Evolutionary conservation across 2,329 filamentous ascomycete species (phyloP).

Genomic region (Epichloe sp.): DNA sequence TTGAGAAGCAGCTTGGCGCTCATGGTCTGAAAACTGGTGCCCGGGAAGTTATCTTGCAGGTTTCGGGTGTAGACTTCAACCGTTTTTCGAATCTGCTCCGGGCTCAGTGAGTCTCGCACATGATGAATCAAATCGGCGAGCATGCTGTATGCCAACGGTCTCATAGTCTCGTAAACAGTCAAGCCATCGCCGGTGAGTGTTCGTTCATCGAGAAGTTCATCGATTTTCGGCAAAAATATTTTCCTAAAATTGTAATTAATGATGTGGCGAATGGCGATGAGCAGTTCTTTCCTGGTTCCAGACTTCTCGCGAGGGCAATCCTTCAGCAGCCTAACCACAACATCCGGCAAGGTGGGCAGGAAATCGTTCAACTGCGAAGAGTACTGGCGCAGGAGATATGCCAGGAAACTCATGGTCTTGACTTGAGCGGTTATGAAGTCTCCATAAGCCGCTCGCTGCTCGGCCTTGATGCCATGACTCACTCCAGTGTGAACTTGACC

Average conservation of each 20-base stretch:
- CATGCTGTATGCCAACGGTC: slow-evolving; percentile 95
- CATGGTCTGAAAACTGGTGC: slow-evolving; percentile 99
- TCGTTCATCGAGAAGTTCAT: slow-evolving; percentile 85
- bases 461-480: slow-evolving; percentile 68
- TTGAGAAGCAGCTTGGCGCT: slow-evolving; percentile 93
- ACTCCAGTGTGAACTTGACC: slow-evolving; percentile 84
- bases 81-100: slow-evolving; percentile 86
- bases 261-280: slow-evolving; percentile 94
- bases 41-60: slow-evolving; percentile 86
- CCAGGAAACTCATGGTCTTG: slow-evolving; percentile 97
- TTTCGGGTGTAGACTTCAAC: slow-evolving; percentile 97
- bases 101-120: slow-evolving; percentile 74
- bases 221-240: slow-evolving; percentile 88
- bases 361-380: slow-evolving; percentile 81
- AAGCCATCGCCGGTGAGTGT: slow-evolving; percentile 91
- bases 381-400: slow-evolving; percentile 82
- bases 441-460: slow-evolving; percentile 79
- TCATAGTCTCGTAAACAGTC: slow-evolving; percentile 92
- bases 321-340: slow-evolving; percentile 80
- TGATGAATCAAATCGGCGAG: slow-evolving; percentile 96
- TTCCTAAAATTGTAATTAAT: slow-evolving; percentile 98
- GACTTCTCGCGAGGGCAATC: slow-evolving; percentile 95
- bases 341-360: slow-evolving; percentile 68
- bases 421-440: slow-evolving; percentile 97
- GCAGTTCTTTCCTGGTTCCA: slow-evolving; percentile 79